Percentiles rank a stretch among this genome's conserved stretches.
Conservation (phyloP, 371 early-diverging fungal genomes). For the Batrachochytrium dendrobatidis region DNA sequence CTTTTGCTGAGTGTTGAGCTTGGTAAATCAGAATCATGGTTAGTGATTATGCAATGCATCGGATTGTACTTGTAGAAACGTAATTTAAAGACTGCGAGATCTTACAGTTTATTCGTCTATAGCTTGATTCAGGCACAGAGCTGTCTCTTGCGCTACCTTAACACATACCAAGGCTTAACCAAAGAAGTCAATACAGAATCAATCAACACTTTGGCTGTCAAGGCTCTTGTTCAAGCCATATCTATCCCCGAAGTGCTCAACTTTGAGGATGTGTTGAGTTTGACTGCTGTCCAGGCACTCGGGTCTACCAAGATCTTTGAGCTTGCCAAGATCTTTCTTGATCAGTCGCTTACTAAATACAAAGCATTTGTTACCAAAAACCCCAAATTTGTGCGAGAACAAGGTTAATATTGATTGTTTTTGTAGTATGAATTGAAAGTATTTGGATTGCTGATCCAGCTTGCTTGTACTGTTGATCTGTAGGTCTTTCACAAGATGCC, state of each 20-base stretch:
- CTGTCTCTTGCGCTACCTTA: conserved; percentile 58
- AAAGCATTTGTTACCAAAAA: conserved; percentile 49
- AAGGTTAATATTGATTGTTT: conserved; percentile 21
- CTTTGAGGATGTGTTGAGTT: conserved; percentile 69
- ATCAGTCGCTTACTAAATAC: conserved; percentile 62
- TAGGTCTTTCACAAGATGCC: conserved; percentile 49
- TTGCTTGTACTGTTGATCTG: background rate
- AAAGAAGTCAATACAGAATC: conserved; percentile 26
- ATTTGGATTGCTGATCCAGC: background rate
- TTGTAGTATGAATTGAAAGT: background rate
- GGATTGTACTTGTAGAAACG: background rate
- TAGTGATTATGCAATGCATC: background rate
- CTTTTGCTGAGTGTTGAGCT: conserved; percentile 57
- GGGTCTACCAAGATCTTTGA: conserved; percentile 49
- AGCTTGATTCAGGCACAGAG: background rate
- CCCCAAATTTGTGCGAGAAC: conserved; percentile 43
- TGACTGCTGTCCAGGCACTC: conserved; percentile 64
- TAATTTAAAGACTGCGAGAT: background rate
- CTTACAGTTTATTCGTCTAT: background rate
- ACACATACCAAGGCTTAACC: conserved; percentile 42
- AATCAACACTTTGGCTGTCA: conserved; percentile 39
- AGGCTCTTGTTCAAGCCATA: conserved; percentile 63
- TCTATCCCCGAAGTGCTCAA: conserved; percentile 65
- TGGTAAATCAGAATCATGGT: conserved; percentile 44
- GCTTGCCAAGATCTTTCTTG: conserved; percentile 69